A percentile compares a stretch with the other conserved stretches of the same genome.
Conservation (phyloP, 164 flowering plant species). For the Malania oleifera region DNA sequence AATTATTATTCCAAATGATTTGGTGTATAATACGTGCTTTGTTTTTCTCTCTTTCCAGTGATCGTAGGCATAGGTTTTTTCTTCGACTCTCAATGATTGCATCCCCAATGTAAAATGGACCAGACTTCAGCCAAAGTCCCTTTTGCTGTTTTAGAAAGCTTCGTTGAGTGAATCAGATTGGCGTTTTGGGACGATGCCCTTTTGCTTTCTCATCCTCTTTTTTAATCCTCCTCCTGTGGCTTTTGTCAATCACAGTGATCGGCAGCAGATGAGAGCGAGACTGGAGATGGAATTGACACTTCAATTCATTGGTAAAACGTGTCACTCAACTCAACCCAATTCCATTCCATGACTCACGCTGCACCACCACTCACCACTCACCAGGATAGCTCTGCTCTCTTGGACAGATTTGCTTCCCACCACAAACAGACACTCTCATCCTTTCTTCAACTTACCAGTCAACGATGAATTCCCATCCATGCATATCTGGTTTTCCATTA, state of each 20-base stretch:
- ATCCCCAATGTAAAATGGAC: neutral
- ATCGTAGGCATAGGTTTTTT: too few relatives aligned
- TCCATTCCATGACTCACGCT: too few relatives aligned
- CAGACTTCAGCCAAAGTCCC: neutral
- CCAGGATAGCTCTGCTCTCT: neutral
- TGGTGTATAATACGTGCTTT: conserved; percentile 7
- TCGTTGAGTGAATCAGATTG: neutral
- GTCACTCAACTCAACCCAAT: too few relatives aligned
- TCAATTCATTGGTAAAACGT: too few relatives aligned
- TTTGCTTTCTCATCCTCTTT: neutral
- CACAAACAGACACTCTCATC: neutral
- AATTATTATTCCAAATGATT: neutral
- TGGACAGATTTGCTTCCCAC: neutral
- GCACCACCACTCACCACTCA: neutral
- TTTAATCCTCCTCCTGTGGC: too few relatives aligned
- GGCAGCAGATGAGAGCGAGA: too few relatives aligned
- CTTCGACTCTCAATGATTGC: conserved; percentile 1
- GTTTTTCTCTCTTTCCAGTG: too few relatives aligned
- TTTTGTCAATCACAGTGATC: too few relatives aligned
- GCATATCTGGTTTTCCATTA: too few relatives aligned
- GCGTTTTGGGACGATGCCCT: too few relatives aligned
- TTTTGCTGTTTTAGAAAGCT: neutral
- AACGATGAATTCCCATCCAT: too few relatives aligned
- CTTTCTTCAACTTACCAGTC: neutral
- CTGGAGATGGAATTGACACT: too few relatives aligned